phyloP scores from a whole-genome alignment of 2,329 filamentous ascomycete species.

The Byssothecium circinans region DNA sequence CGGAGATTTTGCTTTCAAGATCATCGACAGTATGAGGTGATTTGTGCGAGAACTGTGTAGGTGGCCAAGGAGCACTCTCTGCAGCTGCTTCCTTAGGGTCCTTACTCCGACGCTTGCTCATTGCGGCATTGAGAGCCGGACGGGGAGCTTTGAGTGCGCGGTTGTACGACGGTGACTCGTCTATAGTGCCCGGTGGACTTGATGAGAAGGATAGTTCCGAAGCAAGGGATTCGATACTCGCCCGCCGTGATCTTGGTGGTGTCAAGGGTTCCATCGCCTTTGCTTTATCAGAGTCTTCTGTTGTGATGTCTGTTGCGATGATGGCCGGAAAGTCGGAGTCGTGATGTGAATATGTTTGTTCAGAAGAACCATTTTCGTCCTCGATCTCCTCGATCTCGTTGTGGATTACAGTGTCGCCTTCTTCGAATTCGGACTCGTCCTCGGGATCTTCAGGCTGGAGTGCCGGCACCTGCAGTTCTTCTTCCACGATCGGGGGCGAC shows the following conservation, averaged over 20 bases:
- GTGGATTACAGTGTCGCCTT: constrained; percentile 40
- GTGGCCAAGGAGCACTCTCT: constrained; percentile 37
- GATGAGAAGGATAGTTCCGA: constrained; percentile 36
- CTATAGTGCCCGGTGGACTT: constrained; percentile 30
- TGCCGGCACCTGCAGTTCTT: not conserved
- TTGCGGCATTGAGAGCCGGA: constrained; percentile 48
- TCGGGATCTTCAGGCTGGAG: constrained; percentile 13
- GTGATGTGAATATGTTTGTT: constrained; percentile 3
- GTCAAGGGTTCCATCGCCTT: constrained; percentile 29
- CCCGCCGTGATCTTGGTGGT: constrained; percentile 35
- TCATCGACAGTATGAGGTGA: constrained; percentile 54
- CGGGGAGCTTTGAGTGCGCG: constrained; percentile 30
- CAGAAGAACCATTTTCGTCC: constrained; percentile 2
- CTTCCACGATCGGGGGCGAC: not conserved
- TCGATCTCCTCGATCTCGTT: constrained; percentile 26
- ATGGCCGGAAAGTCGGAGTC: constrained; percentile 24
- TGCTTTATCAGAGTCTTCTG: constrained; percentile 17
- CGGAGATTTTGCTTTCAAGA: constrained; percentile 77
- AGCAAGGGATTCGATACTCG: constrained; percentile 34
- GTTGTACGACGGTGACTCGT: constrained; percentile 42
- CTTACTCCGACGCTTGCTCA: constrained; percentile 44
- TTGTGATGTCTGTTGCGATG: constrained; percentile 20
- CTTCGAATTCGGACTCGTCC: constrained; percentile 38
- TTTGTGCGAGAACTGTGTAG: constrained; percentile 37
- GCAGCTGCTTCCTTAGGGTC: constrained; percentile 41